A percentile compares a stretch with the other conserved stretches of the same genome.
phyloP scores from a whole-genome alignment of 495 filamentous ascomycete genomes.

The Pseudomonodictys pantanalensis region DNA sequence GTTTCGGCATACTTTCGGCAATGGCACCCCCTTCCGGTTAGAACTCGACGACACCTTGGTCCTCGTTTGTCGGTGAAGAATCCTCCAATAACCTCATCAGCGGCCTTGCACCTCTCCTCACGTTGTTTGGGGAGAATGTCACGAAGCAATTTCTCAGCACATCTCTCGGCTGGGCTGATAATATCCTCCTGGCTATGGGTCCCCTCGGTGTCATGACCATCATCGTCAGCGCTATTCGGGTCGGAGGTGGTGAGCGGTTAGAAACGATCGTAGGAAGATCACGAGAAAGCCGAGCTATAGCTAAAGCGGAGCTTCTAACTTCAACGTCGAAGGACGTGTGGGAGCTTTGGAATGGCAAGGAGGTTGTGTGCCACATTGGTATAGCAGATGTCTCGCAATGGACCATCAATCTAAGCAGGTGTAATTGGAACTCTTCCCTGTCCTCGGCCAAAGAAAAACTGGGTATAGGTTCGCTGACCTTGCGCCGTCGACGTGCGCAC shows the following conservation, averaged over 20 bases:
- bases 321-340: conserved; percentile 6
- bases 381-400: too few relatives aligned
- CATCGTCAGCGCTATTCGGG: conserved; percentile 18
- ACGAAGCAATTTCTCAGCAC: conserved; percentile 29
- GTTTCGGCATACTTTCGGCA: too few relatives aligned
- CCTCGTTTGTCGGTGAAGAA: conserved; percentile 23
- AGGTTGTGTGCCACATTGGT: conserved; percentile 13
- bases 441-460: neutral
- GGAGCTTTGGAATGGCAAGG: conserved; percentile 14
- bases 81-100: conserved; percentile 29
- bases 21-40: too few relatives aligned
- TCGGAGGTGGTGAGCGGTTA: conserved; percentile 19
- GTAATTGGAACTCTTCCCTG: neutral
- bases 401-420: too few relatives aligned
- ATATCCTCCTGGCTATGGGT: conserved; percentile 31
- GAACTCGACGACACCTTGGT: neutral
- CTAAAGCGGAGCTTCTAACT: conserved; percentile 8
- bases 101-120: conserved; percentile 32
- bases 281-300: neutral
- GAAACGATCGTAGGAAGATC: conserved; percentile 25
- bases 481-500: too few relatives aligned
- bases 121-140: conserved; percentile 33
- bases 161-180: conserved; percentile 29
- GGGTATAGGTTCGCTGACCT: too few relatives aligned
- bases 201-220: conserved; percentile 13